Base-by-base conservation (phyloP, 139 green algal species). In the Closterium sp. region DNA sequence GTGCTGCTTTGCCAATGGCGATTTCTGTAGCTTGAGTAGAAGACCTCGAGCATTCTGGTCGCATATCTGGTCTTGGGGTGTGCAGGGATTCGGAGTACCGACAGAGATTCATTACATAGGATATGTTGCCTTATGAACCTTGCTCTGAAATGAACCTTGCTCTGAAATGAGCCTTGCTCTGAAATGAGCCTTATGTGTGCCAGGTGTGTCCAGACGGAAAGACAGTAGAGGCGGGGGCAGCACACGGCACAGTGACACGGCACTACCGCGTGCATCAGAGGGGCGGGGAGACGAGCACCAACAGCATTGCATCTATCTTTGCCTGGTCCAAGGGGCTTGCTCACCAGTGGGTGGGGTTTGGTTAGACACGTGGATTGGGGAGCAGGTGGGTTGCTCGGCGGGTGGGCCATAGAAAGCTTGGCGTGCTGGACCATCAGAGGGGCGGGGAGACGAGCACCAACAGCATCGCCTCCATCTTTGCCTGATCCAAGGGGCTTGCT, bases 241-340 rank as follows among this genome's bases (percentile, higher is more conserved):
- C 97, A 62, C 97, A 99, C 90, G 97, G 97, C 31, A 94, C 92
- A 0, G 97, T 99, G 70, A 99, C 97, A 9, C 96, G 97, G 21
- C 97, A 99, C 95, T 99, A 97, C 97, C 96, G 97, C 30, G 95
- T 98, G 96, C 96, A 98, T 95, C 97, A 99, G 96, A 98, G 98
- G 95, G 97, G 97, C 91, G 96, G 97, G 24, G 89, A 97, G 88
- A 99, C 97, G 32, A 97, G 95, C 90, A 99, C 97, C 93, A 99
- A 99, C 95, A 97, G 97, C 22, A 97, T 98, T 3, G 97, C 97
- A n/a, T 98, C 96, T 94, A 99, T 99, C 94, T 99, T 98, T 91
- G 97, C 97, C 0, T 99, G 97, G 97, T 98, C 97, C 2, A 95
- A 97, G 27, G 87, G 87, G 79, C 96, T 99, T 62, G 95, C 94